phyloP scores from a whole-genome alignment of 768 basidiomycete species.

The Podaxis carcinomalis region DNA sequence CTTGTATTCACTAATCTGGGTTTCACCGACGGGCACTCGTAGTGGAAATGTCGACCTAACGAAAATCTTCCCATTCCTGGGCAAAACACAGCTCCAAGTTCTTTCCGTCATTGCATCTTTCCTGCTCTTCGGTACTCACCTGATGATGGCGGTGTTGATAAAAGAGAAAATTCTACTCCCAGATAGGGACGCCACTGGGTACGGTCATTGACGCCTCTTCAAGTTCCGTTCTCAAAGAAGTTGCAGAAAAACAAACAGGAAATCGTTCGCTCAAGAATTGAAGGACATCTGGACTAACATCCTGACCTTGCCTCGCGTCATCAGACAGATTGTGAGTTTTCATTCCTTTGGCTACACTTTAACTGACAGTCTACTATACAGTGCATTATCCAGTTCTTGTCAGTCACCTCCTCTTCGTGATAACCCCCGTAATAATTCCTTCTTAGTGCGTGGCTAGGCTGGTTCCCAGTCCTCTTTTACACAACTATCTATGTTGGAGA shows the following conservation, averaged over 20 bases:
- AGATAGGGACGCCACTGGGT: constrained; percentile 15
- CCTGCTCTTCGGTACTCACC: constrained; percentile 63
- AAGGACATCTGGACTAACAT: constrained; percentile 71
- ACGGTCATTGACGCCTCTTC: neutral
- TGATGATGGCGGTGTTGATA: constrained; percentile 53
- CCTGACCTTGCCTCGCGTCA: constrained; percentile 62
- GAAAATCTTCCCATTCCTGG: constrained; percentile 65
- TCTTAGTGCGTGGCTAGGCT: constrained; percentile 73
- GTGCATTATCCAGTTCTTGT: constrained; percentile 84
- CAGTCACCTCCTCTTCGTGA: constrained; percentile 21
- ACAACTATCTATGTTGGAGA: constrained; percentile 86
- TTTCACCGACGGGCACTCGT: constrained; percentile 3
- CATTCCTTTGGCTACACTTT: neutral
- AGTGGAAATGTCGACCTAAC: constrained; percentile 84
- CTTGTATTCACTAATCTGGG: neutral
- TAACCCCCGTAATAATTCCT: neutral
- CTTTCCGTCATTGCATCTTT: constrained; percentile 71
- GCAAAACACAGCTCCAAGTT: constrained; percentile 75
- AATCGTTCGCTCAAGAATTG: constrained; percentile 39
- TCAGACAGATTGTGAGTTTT: constrained; percentile 72
- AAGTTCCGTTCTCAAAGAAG: neutral
- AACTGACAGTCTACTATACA: constrained; percentile 19
- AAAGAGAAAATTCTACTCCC: constrained; percentile 72
- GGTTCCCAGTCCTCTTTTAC: constrained; percentile 93
- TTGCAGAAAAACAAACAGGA: constrained; percentile 22